These are phyloP conservation scores for Trypanosoma caninum DNA, from an alignment of 208 protist species.

Conservation along the genomic window DNA sequence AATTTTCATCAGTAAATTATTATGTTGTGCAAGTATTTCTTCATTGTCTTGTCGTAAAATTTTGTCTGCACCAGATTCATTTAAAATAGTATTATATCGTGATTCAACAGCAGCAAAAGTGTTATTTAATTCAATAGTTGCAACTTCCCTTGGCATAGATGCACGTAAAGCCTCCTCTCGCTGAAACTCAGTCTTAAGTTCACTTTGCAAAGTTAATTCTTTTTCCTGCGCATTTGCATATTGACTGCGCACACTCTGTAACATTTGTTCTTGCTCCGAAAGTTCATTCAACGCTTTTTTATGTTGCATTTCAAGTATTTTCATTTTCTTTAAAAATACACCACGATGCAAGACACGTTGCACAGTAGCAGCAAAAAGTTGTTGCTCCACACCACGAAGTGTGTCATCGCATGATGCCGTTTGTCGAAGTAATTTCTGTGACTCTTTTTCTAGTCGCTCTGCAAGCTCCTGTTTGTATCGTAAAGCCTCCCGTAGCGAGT, in stretches of 20 bases:
- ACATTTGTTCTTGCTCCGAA: slow-evolving; percentile 13
- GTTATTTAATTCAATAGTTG: slow-evolving; percentile 24
- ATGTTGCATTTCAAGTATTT: slow-evolving; percentile 40
- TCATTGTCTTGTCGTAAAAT: slow-evolving; percentile 26
- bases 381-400: slow-evolving; percentile 15
- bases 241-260: slow-evolving; percentile 23
- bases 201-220: no score
- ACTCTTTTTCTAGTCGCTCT: slow-evolving; percentile 56
- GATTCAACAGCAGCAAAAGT: slow-evolving; percentile 20
- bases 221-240: slow-evolving; percentile 27
- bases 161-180: slow-evolving; percentile 26
- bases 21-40: slow-evolving; percentile 21
- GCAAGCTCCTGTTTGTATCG: slow-evolving; percentile 61
- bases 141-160: slow-evolving; percentile 29
- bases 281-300: slow-evolving; percentile 32
- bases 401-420: slow-evolving; percentile 31
- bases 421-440: slow-evolving; percentile 30
- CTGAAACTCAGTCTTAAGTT: slow-evolving; percentile 18
- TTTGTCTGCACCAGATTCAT: slow-evolving; percentile 29
- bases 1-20: slow-evolving; percentile 11
- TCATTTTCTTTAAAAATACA: slow-evolving; percentile 38
- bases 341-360: slow-evolving; percentile 40
- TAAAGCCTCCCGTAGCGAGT: slow-evolving; percentile 70
- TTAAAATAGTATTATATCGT: slow-evolving; percentile 21
- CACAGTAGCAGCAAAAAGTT: slow-evolving; percentile 59